Evolutionary conservation across 2,329 filamentous ascomycete genomes (phyloP).

Genomic region (Lasiodiplodia citricola): DNA sequence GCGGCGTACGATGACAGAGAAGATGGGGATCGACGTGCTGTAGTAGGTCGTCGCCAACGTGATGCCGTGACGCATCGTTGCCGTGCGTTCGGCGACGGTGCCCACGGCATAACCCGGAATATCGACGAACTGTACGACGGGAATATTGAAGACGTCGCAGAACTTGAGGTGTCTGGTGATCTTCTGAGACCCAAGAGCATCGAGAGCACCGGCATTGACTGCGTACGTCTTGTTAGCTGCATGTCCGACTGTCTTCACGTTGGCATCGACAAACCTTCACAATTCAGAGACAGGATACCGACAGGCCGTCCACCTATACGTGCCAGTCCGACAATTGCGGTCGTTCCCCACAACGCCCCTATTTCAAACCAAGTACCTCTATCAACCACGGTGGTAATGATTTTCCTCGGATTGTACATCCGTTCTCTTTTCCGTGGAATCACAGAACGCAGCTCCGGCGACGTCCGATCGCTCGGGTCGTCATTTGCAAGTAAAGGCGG

Average conservation of each 20-base stretch:
- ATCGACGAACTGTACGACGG: slow-evolving; percentile 68
- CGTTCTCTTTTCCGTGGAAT: slow-evolving; percentile 63
- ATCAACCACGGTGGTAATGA: slow-evolving; percentile 65
- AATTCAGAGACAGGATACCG: slow-evolving; percentile 65
- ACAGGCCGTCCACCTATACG: slow-evolving; percentile 62
- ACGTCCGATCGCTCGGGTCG: slow-evolving; percentile 58
- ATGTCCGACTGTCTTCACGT: neutral
- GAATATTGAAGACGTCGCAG: slow-evolving; percentile 69
- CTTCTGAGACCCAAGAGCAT: slow-evolving; percentile 66
- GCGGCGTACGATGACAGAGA: slow-evolving; percentile 66
- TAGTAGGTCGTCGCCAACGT: slow-evolving; percentile 67
- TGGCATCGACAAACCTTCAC: slow-evolving; percentile 49
- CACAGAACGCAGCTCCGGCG: slow-evolving; percentile 58
- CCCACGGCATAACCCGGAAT: slow-evolving; percentile 67
- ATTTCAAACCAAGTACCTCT: slow-evolving; percentile 67
- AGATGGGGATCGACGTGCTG: slow-evolving; percentile 66
- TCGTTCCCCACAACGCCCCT: slow-evolving; percentile 66
- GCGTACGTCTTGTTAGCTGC: neutral
- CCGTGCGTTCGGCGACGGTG: slow-evolving; percentile 65
- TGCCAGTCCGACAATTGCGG: slow-evolving; percentile 65
- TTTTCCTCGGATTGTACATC: slow-evolving; percentile 65
- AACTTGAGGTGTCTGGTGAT: slow-evolving; percentile 65
- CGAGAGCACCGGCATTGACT: slow-evolving; percentile 65
- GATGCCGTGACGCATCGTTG: slow-evolving; percentile 69
- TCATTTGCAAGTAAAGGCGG: slow-evolving; percentile 54